Evolutionary conservation across 495 filamentous ascomycete genomes (phyloP).

Genomic region (Xylaria nigripes): DNA sequence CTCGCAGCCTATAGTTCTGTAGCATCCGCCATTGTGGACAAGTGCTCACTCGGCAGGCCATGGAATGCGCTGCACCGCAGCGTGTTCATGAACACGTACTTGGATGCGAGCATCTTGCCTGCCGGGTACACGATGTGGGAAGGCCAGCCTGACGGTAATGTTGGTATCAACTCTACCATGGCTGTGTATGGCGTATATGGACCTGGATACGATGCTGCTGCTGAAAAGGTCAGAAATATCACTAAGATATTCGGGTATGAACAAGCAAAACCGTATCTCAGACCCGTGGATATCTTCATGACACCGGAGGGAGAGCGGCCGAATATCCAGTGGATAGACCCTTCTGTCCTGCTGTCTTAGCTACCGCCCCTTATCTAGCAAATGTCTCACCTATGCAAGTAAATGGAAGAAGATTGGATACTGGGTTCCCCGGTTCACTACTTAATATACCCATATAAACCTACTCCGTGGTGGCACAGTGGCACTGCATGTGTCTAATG

Average conservation of each 20-base stretch:
- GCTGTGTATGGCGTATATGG: constrained; percentile 49
- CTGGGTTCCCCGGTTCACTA: no score
- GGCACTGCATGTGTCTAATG: no score
- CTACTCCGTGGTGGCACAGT: no score
- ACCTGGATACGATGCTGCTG: constrained; percentile 47
- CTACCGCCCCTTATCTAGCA: background rate
- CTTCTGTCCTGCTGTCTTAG: constrained; percentile 9
- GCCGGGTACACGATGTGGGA: constrained; percentile 50
- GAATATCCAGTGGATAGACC: constrained; percentile 49
- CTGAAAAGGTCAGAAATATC: constrained; percentile 33
- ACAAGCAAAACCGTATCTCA: constrained; percentile 36
- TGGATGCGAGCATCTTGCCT: constrained; percentile 44
- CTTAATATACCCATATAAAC: no score
- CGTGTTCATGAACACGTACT: constrained; percentile 45
- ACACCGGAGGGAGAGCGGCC: constrained; percentile 38
- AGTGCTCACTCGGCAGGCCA: constrained; percentile 51
- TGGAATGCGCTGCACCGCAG: constrained; percentile 50
- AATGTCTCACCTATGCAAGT: no score
- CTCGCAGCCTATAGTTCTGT: constrained; percentile 45
- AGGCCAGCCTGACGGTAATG: constrained; percentile 1
- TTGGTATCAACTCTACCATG: constrained; percentile 25
- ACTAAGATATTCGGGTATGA: constrained; percentile 34
- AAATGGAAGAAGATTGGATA: no score
- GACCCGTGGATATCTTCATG: constrained; percentile 48
- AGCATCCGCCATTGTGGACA: constrained; percentile 33